phyloP scores from a whole-genome alignment of 2,329 filamentous ascomycete species.

The Rutstroemia sp. region DNA sequence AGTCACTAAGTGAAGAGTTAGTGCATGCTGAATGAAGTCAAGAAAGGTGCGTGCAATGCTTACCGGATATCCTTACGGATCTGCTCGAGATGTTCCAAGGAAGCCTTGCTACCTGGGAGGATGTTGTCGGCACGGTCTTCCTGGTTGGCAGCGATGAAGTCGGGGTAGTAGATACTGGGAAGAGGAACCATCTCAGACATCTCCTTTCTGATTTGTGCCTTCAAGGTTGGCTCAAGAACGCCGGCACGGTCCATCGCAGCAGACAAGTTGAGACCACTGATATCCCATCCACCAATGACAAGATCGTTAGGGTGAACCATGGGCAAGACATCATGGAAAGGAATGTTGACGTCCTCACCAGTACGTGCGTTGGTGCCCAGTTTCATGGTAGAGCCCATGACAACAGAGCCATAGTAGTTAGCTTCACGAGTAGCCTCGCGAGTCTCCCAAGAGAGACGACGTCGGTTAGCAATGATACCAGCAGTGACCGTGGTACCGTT shows the following conservation, averaged over 20 bases:
- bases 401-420: conserved; percentile 97
- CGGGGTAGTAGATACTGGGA: conserved; percentile 95
- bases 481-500: conserved; percentile 97
- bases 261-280: conserved; percentile 82
- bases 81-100: conserved; percentile 80
- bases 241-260: conserved; percentile 91
- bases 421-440: conserved; percentile 77
- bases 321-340: conserved; percentile 87
- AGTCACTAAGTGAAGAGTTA: conserved; percentile 49
- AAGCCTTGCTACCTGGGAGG: conserved; percentile 76
- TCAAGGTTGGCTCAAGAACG: conserved; percentile 92
- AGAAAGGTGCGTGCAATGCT: conserved; percentile 19
- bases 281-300: conserved; percentile 94
- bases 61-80: conserved; percentile 87
- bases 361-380: conserved; percentile 82
- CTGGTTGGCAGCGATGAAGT: conserved; percentile 99
- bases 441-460: conserved; percentile 81
- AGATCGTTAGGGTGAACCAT: conserved; percentile 98
- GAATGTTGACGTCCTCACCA: conserved; percentile 86
- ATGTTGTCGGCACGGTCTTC: conserved; percentile 93
- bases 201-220: conserved; percentile 84
- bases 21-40: neutral
- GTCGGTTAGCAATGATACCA: conserved; percentile 92
- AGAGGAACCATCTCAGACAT: conserved; percentile 84
- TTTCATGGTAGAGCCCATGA: conserved; percentile 97